Evolutionary conservation across 495 filamentous ascomycete species (phyloP), one percentile per base, ranked within the genome.

Genomic region (Tuber microsphaerosporum): DNA sequence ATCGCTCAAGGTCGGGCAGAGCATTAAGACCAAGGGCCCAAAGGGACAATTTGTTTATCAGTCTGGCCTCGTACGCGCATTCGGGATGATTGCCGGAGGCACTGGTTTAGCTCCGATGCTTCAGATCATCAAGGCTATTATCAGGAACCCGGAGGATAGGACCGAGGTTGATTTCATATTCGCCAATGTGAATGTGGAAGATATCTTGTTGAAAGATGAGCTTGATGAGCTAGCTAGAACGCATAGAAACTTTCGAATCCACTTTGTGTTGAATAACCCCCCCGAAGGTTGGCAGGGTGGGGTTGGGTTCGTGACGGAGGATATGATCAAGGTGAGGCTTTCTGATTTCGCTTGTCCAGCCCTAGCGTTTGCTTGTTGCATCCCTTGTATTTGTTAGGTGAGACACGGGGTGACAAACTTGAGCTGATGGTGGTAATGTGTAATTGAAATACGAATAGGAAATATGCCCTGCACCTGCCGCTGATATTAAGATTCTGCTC

Each of bases 81-180:
- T 98, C 75, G 94, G 94, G 81, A 98, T 98, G 94, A 92, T 98
- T 83, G 92, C 94, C 76, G 94, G 94, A 82, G 94, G 94, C 72
- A 97, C 94, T 31, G 94, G 94, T 81, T 97, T 98, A 85, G 97
- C 94, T 42, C 94, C 94, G 69, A 98, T 98, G 94, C 87, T 97
- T 78, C 94, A 98, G 87, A 89, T 97, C 78, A 89, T 97, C 81
- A 89, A 92, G 77, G 94, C 94, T 73, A 93, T 98, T 76, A 89
- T 95, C 80, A 87, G 94, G 79, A 86, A 90, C 65, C 87, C 91
- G 26, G 92, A 89, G 73, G 93, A 98, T 84, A 89, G 85, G 78
- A 97, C 94, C 74, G 85, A 96, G 88, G 89, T 98, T 26, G 93
- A 97, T 82, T 85, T 98, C 74, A 92, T 98, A 82, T 98, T 97